phyloP scores from a whole-genome alignment of 2,329 filamentous ascomycete genomes.

The Epichloe sp. region DNA sequence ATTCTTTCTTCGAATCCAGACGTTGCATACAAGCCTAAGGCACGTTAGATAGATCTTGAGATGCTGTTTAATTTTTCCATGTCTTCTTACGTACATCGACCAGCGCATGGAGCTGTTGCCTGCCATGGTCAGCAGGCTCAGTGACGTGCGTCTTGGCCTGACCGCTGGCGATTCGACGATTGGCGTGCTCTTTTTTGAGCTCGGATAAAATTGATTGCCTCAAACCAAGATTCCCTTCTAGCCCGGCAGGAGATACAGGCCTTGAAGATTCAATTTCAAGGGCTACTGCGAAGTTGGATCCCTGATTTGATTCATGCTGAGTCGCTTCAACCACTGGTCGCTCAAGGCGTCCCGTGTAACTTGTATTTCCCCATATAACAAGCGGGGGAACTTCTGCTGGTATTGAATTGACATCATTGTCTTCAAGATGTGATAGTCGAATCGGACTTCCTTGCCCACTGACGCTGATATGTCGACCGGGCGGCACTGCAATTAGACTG shows the following conservation, averaged over 20 bases:
- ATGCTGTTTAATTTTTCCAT: neutral
- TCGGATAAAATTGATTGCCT: conserved; percentile 1
- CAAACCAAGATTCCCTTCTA: neutral
- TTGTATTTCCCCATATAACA: neutral
- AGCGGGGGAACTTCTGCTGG: neutral
- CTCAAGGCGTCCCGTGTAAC: neutral
- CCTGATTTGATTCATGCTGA: neutral
- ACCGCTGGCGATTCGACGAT: neutral
- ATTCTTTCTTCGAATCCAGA: conserved; percentile 1
- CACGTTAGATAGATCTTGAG: neutral
- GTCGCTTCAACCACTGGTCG: neutral
- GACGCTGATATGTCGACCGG: conserved; percentile 1
- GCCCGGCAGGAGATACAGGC: neutral
- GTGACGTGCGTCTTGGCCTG: neutral
- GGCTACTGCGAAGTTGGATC: neutral
- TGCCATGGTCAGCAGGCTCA: neutral
- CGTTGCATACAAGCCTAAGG: conserved; percentile 1
- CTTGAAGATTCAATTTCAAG: neutral
- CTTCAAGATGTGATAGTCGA: neutral
- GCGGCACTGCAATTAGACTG: neutral
- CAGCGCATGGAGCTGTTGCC: conserved; percentile 3
- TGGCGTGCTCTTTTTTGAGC: neutral
- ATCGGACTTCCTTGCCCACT: conserved; percentile 4
- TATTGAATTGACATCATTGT: neutral
- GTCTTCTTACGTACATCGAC: conserved; percentile 2